Evolutionary conservation across 2,329 filamentous ascomycete species (phyloP).

Genomic region (Pseudogymnoascus sp.): DNA sequence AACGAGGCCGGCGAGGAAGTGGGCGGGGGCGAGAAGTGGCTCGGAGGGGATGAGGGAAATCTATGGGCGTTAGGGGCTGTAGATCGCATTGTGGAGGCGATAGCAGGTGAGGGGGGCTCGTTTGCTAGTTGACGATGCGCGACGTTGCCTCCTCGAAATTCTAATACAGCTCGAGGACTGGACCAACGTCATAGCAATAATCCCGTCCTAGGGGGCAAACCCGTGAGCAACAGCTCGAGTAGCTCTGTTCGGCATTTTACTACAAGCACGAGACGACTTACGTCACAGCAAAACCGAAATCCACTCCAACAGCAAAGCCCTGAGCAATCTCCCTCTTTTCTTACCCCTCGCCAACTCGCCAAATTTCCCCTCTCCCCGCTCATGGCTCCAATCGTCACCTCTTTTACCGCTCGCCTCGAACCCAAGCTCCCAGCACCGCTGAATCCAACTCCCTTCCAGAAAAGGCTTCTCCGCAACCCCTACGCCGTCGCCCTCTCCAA

Average conservation of each 20-base stretch:
- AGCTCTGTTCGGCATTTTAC: not conserved
- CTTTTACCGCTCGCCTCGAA: conserved; percentile 28
- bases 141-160: not conserved
- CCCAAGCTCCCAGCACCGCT: conserved; percentile 19
- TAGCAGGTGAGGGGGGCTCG: conserved; percentile 39
- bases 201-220: not conserved
- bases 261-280: not conserved
- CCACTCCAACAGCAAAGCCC: not conserved
- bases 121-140: conserved; percentile 28
- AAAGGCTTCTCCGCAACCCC: conserved; percentile 50
- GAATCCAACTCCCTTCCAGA: conserved; percentile 40
- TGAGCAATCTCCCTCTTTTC: not conserved
- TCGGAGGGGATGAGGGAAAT: conserved; percentile 56
- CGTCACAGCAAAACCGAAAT: not conserved
- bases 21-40: conserved; percentile 47
- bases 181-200: not conserved
- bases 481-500: conserved; percentile 56
- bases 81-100: conserved; percentile 48
- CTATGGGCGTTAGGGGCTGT: conserved; percentile 53
- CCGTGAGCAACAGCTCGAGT: not conserved
- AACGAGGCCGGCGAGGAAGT: conserved; percentile 52
- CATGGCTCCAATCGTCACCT: conserved; percentile 32
- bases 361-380: conserved; percentile 38
- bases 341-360: conserved; percentile 1
- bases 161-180: not conserved